Base-by-base conservation (phyloP, 2,329 filamentous ascomycete genomes). In the Colletotrichum eleusines region DNA sequence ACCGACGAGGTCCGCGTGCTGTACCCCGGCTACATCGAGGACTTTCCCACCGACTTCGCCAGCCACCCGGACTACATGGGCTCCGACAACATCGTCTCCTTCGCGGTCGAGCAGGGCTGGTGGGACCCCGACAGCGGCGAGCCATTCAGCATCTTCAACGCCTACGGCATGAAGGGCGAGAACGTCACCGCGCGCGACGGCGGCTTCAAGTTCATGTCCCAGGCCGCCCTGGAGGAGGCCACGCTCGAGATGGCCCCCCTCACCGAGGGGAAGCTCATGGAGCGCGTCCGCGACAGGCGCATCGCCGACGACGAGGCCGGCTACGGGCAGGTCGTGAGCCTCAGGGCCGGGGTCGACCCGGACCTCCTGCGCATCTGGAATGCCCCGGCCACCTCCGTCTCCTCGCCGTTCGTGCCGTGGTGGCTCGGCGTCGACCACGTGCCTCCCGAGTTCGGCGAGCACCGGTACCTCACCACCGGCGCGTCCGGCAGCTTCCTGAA, bases 201-300 rank as follows among this genome's bases (percentile, higher is more conserved):
- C 20, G 76, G 76, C 33, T 77, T 76, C 74, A 77, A 77, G 72
- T 77, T 77, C 74, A 77, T 77, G 76, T 76, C 76, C n/a, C 76
- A 75, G 40, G 74, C 74, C 14, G 67, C 63, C 11, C 73, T 77
- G 4, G 76, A 77, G 44, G 54, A 75, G 8, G 76, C 74, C 35
- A 77, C 75, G 2, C 72, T 72, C 16, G 84, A 81, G 20, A 85
- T 84, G 76, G 80, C 79, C 1, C 85, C 86, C 0, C 76, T 87
- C n/a, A 85, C 84, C 0, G 86, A 88, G 69, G 76, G 77, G 23
- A 84, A 87, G 69, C 77, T 87, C 3, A 83, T 84, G 73, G 79
- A 81, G 68, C 74, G 75, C 33, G 76, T 77, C 18, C 76, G 76
- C 48, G 76, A 77, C 60, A 73, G 58, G 35, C 75, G 76, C 63